phyloP scores from a whole-genome alignment of 2,329 filamentous ascomycete genomes.

The Amauroascus niger region DNA sequence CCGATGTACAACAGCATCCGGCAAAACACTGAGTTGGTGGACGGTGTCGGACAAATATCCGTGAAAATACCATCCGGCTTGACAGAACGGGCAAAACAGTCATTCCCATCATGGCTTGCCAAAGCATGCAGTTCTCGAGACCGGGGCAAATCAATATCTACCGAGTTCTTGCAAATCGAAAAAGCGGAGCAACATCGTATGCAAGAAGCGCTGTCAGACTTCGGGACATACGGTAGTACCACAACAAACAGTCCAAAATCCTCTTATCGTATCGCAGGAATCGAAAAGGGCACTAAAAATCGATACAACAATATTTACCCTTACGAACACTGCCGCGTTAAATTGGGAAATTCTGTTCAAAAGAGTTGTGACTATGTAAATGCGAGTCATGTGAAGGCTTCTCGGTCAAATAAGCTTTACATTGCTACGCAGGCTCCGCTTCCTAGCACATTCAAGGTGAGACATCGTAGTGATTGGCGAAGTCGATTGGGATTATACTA shows the following conservation, averaged over 20 bases:
- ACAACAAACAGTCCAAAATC: conserved; percentile 32
- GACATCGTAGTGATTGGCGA: conserved; percentile 24
- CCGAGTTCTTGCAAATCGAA: conserved; percentile 77
- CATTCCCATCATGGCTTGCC: conserved; percentile 68
- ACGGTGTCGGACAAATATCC: conserved; percentile 74
- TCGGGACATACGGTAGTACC: conserved; percentile 49
- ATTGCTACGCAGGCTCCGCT: conserved; percentile 93
- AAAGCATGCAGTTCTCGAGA: conserved; percentile 57
- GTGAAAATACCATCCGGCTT: conserved; percentile 50
- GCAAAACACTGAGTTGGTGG: conserved; percentile 90
- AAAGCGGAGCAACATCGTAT: conserved; percentile 82
- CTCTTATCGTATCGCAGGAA: conserved; percentile 67
- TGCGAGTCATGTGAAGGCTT: conserved; percentile 73
- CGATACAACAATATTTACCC: conserved; percentile 97
- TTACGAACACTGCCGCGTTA: conserved; percentile 87
- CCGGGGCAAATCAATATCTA: conserved; percentile 68
- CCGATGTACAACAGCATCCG: conserved; percentile 95
- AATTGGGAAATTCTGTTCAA: conserved; percentile 55
- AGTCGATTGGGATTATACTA: conserved; percentile 17
- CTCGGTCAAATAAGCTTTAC: conserved; percentile 78
- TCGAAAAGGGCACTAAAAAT: conserved; percentile 92
- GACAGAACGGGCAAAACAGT: conserved; percentile 38
- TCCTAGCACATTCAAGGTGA: conserved; percentile 79
- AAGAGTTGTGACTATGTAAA: conserved; percentile 90
- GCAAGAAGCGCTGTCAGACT: conserved; percentile 60